Evolutionary conservation across 2,329 filamentous ascomycete genomes (phyloP).

Genomic region (Amphichorda felina): DNA sequence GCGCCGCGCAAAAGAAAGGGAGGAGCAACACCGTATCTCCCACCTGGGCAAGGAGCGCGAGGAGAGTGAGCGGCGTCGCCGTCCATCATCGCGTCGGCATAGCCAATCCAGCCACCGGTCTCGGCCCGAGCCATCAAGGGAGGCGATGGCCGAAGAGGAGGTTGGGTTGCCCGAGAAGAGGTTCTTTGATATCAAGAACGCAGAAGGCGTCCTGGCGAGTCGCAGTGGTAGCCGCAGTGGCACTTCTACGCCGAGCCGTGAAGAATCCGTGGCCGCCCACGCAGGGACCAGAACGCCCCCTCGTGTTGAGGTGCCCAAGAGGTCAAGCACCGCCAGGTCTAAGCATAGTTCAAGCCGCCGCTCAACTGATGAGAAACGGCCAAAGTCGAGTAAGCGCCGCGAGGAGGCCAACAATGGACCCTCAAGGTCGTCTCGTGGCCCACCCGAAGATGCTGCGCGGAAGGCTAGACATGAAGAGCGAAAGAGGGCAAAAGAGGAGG

Average conservation of each 20-base stretch:
- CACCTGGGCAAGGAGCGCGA: constrained; percentile 1
- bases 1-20: constrained; percentile 18
- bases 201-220: constrained; percentile 18
- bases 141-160: constrained; percentile 15
- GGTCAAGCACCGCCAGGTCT: constrained; percentile 13
- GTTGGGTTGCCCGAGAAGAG: constrained; percentile 18
- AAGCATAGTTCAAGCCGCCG: constrained; percentile 13
- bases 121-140: constrained; percentile 12
- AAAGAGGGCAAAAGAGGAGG: constrained; percentile 15
- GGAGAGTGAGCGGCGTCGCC: constrained; percentile 13
- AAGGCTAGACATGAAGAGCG: constrained; percentile 20
- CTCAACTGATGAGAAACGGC: constrained; percentile 13
- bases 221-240: constrained; percentile 4
- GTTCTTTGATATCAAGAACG: constrained; percentile 28
- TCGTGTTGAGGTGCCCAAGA: not conserved
- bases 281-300: constrained; percentile 6
- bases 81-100: constrained; percentile 28
- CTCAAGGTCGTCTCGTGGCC: not conserved
- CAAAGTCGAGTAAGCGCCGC: constrained; percentile 12
- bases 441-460: constrained; percentile 18
- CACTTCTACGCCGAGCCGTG: not conserved
- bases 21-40: not conserved
- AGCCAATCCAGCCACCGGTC: constrained; percentile 24
- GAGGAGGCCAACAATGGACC: constrained; percentile 2
- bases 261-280: constrained; percentile 1